Evolutionary conservation across 768 basidiomycete species (phyloP), one percentile per base, ranked within the genome.

Genomic region (Tylopilus subfusipes): DNA sequence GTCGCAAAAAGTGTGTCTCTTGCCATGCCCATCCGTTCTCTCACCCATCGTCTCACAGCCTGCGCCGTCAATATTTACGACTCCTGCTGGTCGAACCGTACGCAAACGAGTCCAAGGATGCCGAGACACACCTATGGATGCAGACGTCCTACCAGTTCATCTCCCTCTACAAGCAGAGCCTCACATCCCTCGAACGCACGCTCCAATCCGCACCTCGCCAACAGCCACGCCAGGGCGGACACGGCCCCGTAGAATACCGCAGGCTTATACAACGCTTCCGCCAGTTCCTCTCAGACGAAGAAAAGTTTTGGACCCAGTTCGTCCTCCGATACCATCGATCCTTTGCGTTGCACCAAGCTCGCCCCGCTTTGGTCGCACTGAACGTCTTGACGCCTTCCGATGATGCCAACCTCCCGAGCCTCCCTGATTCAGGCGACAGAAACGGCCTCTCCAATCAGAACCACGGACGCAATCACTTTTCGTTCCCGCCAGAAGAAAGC

Each of bases 131-230:
- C 59, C 79, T 96, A 10, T 96, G 93, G 93, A 90, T 93, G 83
- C 88, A 92, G 66, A 95, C 93, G 0, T 89, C 90, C 34, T 90
- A 96, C 71, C 78, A 82, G 36, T 83, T 93, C 72, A 96, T 96
- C 58, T 75, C 86, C 16, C 77, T 80, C 22, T 95, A 92, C 77
- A 93, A 94, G 69, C 80, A 86, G 57, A 82, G 78, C 44, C 82
- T 95, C 63, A 71, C 82, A 39, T 69, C 75, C 0, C 78, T 92
- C 50, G 90, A 93, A 73, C 82, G 78, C 38, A 70, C 73, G 16
- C 69, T 80, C 34, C 78, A 79, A 69, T 57, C 74, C 60, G 59
- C 75, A 69, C 60, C 69, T 21, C 68, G 71, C 61, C 71, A 60
- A 64, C 72, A 72, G 54, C 63, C 65, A 19, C 70, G 73, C 38